Base-by-base conservation (phyloP, 495 filamentous ascomycete species). In the Aspergillus kassunensis region DNA sequence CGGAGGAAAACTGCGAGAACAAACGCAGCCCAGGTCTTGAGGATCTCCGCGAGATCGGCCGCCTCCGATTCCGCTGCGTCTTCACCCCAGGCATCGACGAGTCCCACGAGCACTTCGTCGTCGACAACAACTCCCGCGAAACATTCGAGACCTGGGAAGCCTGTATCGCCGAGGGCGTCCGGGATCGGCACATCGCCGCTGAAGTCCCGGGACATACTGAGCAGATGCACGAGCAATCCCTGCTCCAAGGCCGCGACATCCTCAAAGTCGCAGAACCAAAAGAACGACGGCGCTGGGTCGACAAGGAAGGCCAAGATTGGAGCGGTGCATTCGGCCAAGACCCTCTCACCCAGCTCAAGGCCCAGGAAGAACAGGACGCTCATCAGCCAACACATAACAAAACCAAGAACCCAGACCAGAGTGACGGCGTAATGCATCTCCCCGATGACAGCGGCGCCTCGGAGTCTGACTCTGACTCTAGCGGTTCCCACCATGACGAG, bases 81-180 rank as follows among this genome's bases (percentile, higher is more conserved):
- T 97, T 96, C 75, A 91, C 90, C 56, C 86, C 91, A 0, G 92
- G 93, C 10, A 96, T 87, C 52, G 91, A 96, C 65, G 81, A 90
- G 29, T 85, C 88, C n/a, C 92, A 96, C 63, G 77, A 86, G 36
- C 72, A 72, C 4, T 96, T 95, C 61, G 82, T 96, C 25, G 80
- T 84, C 23, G 90, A 96, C 66, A 96, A 93, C 58, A 84, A 96
- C 62, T 83, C 84, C 3, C 81, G 91, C 36, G 92, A 97, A 72
- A 96, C 92, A 0, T 95, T 86, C 58, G 92, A 97, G 73, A 88
- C 85, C 3, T 97, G 91, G 90, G 88, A 96, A 67, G 90, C 90
- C 0, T 96, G 91, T 60, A 76, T 83, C 19, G 80, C 88, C 0
- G 90, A 97, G 66, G 92, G 92, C 4, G 87, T 95, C 0, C 81